phyloP scores from a whole-genome alignment of 2,329 filamentous ascomycete genomes.

The Fusarium stilboides region DNA sequence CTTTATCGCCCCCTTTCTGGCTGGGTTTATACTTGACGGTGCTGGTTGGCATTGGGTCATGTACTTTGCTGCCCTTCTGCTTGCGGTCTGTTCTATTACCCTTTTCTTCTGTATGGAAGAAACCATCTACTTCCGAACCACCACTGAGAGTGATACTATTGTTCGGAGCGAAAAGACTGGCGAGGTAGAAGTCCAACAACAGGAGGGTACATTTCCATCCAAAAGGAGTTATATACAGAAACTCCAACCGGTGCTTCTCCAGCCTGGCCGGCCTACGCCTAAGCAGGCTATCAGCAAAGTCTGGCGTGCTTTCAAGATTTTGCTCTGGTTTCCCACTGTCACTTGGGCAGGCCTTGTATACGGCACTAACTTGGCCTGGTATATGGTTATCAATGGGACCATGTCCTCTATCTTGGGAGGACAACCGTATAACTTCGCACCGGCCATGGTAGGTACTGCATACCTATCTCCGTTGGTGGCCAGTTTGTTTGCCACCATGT shows the following conservation, averaged over 20 bases:
- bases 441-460: not conserved
- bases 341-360: slow-evolving; percentile 12
- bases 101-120: slow-evolving; percentile 8
- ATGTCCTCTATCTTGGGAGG: not conserved
- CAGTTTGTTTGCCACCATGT: not conserved
- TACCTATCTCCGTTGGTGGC: slow-evolving; percentile 3
- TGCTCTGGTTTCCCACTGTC: not conserved
- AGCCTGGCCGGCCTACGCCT: no score
- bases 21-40: slow-evolving; percentile 1
- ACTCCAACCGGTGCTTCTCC: no score
- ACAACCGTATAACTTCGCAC: slow-evolving; percentile 4
- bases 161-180: no score
- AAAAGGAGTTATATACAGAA: no score
- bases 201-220: no score
- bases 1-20: not conserved
- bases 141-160: not conserved
- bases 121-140: not conserved
- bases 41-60: not conserved
- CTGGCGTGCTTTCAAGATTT: slow-evolving; percentile 7
- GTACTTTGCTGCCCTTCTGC: slow-evolving; percentile 3
- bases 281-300: not conserved
- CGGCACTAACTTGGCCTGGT: slow-evolving; percentile 11
- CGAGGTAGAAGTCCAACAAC: not conserved
- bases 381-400: slow-evolving; percentile 9
- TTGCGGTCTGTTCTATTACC: not conserved